Base-by-base conservation (phyloP, 306 rosid genomes). In the Lupinus albus region DNA sequence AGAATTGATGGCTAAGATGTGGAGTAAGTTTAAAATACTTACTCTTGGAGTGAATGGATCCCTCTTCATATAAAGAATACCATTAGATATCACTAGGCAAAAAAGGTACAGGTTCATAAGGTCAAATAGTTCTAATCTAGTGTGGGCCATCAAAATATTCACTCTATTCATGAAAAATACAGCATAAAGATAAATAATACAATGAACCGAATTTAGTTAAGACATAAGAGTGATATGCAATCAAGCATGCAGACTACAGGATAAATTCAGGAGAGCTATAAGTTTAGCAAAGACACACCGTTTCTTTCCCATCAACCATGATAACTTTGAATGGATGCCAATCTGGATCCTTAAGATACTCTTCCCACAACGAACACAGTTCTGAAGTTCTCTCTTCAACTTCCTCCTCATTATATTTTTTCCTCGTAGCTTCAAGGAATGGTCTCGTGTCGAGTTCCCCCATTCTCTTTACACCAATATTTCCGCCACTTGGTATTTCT, bases 341-440 rank as follows among this genome's bases (percentile, higher is more conserved):
- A 17, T 85, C 96, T 16, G 97, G 92, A 63, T 94, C 97, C 84
- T 83, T 94, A 2, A 94, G 79, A 83, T 86, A 87, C 76, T 94
- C 99, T 69, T 77, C 89, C 99, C 99, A 94, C 74, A 94, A 47
- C 3, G 96, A 86, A 85, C 99, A 91, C 14, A 88, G 73, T 74
- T 86, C 95, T 60, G 91, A 66, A 20, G 99, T 95, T 78, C 74
- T 83, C 12, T 85, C 91, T 74, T 94, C 96, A 50, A 95, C 96
- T 25, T 86, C 87, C 30, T 94, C 96, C 79, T 79, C 89, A 25
- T 73, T 82, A 78, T 91, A 94, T 67, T 70, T 94, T 82, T 73
- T 82, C 81, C 80, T 82, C 91, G 87, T 76, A 72, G 80, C 91
- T 78, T 91, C 89, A 54, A 63, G 71, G 82, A 94, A 94, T 20